Evolutionary conservation across 2,329 filamentous ascomycete species (phyloP).

Genomic region (Ascochyta lentis): DNA sequence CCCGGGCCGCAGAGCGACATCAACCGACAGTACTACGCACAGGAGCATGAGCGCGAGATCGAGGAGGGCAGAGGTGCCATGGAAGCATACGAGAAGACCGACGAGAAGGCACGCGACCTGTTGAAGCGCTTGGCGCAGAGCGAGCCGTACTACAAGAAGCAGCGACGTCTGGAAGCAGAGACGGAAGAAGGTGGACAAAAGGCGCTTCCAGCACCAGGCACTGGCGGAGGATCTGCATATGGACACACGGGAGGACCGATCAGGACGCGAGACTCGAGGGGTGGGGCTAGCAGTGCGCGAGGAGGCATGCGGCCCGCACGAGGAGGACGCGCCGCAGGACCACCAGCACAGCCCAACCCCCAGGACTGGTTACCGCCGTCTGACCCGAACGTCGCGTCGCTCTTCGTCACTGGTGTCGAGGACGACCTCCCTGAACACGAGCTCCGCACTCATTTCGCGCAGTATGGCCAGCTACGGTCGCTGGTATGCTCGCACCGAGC

Average conservation of each 20-base stretch:
- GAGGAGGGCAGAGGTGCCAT: conserved; percentile 82
- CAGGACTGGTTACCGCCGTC: conserved; percentile 85
- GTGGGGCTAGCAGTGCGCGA: conserved; percentile 38
- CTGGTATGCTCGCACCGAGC: conserved; percentile 96
- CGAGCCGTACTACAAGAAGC: conserved; percentile 94
- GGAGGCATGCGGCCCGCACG: conserved; percentile 49
- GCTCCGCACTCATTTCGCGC: conserved; percentile 86
- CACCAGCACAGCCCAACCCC: conserved; percentile 78
- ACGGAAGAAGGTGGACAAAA: conserved; percentile 50
- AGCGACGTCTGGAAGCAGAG: conserved; percentile 72
- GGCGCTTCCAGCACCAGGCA: conserved; percentile 50
- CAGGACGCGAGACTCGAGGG: conserved; percentile 69
- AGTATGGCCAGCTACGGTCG: conserved; percentile 88
- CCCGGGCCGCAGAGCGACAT: conserved; percentile 90
- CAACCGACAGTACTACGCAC: conserved; percentile 96
- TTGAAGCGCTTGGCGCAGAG: conserved; percentile 84
- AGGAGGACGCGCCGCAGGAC: conserved; percentile 58
- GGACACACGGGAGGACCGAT: conserved; percentile 71
- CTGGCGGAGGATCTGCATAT: conserved; percentile 38
- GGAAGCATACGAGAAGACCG: conserved; percentile 95
- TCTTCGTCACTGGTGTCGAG: conserved; percentile 94
- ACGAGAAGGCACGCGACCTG: conserved; percentile 93
- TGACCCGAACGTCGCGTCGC: conserved; percentile 85
- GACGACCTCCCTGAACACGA: conserved; percentile 95
- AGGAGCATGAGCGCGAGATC: conserved; percentile 94